Evolutionary conservation across 257 asterid species (phyloP).

Genomic region (Salvia hispanica): DNA sequence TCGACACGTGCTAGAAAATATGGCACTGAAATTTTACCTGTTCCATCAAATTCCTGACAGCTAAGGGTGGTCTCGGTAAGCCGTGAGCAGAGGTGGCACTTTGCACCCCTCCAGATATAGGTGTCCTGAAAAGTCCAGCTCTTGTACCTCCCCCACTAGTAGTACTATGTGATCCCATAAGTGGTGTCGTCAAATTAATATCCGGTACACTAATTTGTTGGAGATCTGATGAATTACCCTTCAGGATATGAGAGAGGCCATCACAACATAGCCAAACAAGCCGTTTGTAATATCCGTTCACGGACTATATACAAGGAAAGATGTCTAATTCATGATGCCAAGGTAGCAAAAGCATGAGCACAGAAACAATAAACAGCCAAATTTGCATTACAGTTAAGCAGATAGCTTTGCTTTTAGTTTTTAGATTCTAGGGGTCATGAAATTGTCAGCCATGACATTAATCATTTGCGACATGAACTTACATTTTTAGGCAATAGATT

Average conservation of each 20-base stretch:
- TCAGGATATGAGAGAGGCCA: constrained; percentile 66
- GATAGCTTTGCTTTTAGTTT: neutral
- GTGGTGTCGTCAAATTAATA: constrained; percentile 45
- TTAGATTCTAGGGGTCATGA: constrained; percentile 2
- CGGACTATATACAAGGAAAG: constrained; percentile 42
- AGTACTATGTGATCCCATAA: constrained; percentile 48
- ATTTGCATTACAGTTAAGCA: neutral
- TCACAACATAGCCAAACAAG: constrained; percentile 56
- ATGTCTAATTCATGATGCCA: constrained; percentile 33
- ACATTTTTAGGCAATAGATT: neutral
- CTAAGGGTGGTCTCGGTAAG: constrained; percentile 91
- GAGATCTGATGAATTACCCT: constrained; percentile 61
- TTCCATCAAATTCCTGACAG: constrained; percentile 97
- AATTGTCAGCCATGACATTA: neutral
- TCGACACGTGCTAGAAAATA: neutral
- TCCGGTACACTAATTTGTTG: constrained; percentile 41
- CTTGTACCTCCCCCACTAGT: constrained; percentile 71
- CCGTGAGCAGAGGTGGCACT: constrained; percentile 98
- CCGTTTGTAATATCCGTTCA: constrained; percentile 50
- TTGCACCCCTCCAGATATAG: constrained; percentile 98
- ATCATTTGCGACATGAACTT: neutral
- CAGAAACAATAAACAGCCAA: constrained; percentile 3
- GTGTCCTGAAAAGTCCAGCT: constrained; percentile 95
- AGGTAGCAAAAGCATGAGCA: neutral
- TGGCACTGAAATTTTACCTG: constrained; percentile 53